A percentile compares a stretch with the other conserved stretches of the same genome.
These are phyloP conservation scores for Lentinula sp. DNA, from an alignment of 768 basidiomycete genomes.

Conservation along the genomic window DNA sequence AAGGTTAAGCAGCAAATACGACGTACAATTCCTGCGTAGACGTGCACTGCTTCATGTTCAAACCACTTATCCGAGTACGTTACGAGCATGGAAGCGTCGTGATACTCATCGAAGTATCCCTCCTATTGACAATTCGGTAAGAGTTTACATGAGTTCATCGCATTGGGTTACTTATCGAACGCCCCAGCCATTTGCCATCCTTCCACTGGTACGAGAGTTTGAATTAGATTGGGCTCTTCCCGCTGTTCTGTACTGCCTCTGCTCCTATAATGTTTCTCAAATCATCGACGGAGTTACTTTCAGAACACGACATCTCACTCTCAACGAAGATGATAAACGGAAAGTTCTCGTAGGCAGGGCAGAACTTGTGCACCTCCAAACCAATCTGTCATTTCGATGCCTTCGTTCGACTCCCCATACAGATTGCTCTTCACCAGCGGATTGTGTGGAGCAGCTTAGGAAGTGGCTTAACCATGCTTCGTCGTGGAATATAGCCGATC, in stretches of 20 bases:
- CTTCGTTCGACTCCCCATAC: constrained; percentile 13
- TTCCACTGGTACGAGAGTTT: constrained; percentile 26
- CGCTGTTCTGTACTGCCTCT: constrained; percentile 29
- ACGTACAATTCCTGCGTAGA: constrained; percentile 25
- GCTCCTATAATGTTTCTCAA: constrained; percentile 28
- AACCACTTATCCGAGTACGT: constrained; percentile 29
- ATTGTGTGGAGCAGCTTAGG: constrained; percentile 14
- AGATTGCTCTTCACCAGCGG: constrained; percentile 13
- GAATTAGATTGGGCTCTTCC: constrained; percentile 29
- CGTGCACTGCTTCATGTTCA: constrained; percentile 28
- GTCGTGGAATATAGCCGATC: constrained; percentile 24
- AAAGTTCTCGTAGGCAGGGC: constrained; percentile 22
- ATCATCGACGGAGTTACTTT: constrained; percentile 28
- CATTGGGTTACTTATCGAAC: background rate
- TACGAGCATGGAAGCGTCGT: constrained; percentile 26
- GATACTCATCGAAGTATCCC: constrained; percentile 29
- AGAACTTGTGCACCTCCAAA: constrained; percentile 8
- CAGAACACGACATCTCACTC: constrained; percentile 14
- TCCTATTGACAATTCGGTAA: constrained; percentile 25
- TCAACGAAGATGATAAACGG: constrained; percentile 21
- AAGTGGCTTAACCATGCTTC: constrained; percentile 12
- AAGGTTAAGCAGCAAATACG: constrained; percentile 32
- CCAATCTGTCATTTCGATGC: constrained; percentile 6
- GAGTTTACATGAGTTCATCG: background rate
- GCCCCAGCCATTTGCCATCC: constrained; percentile 25